Percentiles rank a stretch among this genome's conserved stretches.
phyloP scores from a whole-genome alignment of 2,329 filamentous ascomycete genomes.

The Scolecobasidium constrictum region DNA sequence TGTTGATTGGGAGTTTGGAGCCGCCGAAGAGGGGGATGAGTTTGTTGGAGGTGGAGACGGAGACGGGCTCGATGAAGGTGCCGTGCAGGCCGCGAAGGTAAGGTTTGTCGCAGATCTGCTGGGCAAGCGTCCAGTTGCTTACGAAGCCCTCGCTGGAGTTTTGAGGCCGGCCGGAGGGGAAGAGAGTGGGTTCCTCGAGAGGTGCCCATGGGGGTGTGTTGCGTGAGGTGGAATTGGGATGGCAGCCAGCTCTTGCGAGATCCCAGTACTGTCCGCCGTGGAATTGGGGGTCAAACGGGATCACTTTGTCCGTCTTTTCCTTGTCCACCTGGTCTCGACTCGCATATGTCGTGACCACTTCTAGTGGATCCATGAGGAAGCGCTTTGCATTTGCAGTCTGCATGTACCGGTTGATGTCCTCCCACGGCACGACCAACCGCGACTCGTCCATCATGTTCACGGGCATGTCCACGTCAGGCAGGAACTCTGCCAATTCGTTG shows the following conservation, averaged over 20 bases:
- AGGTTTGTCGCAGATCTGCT: slow-evolving; percentile 34
- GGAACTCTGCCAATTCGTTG: slow-evolving; percentile 4
- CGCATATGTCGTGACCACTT: slow-evolving; percentile 21
- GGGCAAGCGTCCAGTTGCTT: slow-evolving; percentile 34
- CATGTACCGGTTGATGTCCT: slow-evolving; percentile 22
- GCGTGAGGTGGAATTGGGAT: slow-evolving; percentile 25
- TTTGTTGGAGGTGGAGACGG: slow-evolving; percentile 29
- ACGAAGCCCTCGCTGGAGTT: slow-evolving; percentile 34
- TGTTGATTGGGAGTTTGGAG: slow-evolving; percentile 39
- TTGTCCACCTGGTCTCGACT: slow-evolving; percentile 14
- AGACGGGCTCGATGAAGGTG: slow-evolving; percentile 37
- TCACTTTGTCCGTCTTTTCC: slow-evolving; percentile 13
- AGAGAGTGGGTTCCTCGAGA: slow-evolving; percentile 25
- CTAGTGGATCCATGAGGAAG: slow-evolving; percentile 16
- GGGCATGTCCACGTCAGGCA: slow-evolving; percentile 13
- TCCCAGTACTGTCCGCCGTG: slow-evolving; percentile 29
- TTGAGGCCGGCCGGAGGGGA: slow-evolving; percentile 18
- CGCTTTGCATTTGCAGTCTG: slow-evolving; percentile 19
- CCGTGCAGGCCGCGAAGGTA: slow-evolving; percentile 35
- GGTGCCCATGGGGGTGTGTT: slow-evolving; percentile 22
- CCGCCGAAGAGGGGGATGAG: slow-evolving; percentile 40
- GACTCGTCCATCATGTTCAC: slow-evolving; percentile 13
- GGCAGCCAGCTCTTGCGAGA: slow-evolving; percentile 30
- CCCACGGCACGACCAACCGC: slow-evolving; percentile 12
- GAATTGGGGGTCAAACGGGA: slow-evolving; percentile 21